These are phyloP conservation scores for Zoysia matrella DNA, from an alignment of 202 grass and related monocot genomes.

Conservation along the genomic window DNA sequence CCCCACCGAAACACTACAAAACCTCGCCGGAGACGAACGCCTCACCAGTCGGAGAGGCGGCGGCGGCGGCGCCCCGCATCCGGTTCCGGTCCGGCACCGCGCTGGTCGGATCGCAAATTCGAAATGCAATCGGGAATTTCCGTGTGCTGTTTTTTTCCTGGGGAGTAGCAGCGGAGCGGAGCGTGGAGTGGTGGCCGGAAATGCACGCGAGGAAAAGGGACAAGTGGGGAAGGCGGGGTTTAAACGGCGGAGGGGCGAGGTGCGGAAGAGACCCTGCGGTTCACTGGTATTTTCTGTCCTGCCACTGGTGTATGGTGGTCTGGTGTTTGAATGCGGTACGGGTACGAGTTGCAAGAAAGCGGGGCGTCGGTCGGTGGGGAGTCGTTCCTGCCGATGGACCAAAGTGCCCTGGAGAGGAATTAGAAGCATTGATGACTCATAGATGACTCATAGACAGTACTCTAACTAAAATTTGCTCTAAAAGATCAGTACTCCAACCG, in stretches of 20 bases:
- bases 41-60: constrained; percentile 52
- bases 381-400: neutral
- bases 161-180: constrained; percentile 29
- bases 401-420: neutral
- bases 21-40: constrained; percentile 27
- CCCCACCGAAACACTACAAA: neutral
- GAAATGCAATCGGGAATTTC: constrained; percentile 21
- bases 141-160: neutral
- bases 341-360: neutral
- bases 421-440: neutral
- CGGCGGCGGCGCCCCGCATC: constrained; percentile 25
- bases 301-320: constrained; percentile 55
- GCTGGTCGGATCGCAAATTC: neutral
- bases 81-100: too few relatives aligned
- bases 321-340: constrained; percentile 30
- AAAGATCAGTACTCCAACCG: too few relatives aligned
- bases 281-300: constrained; percentile 40
- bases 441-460: neutral
- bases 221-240: constrained; percentile 44
- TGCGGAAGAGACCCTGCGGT: constrained; percentile 16
- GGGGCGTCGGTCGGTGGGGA: constrained; percentile 46
- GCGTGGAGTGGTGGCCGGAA: constrained; percentile 21
- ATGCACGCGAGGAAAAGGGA: constrained; percentile 53
- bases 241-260: constrained; percentile 34
- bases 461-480: too few relatives aligned